Evolutionary conservation across 495 filamentous ascomycete genomes (phyloP).

Genomic region (Podospora australis): DNA sequence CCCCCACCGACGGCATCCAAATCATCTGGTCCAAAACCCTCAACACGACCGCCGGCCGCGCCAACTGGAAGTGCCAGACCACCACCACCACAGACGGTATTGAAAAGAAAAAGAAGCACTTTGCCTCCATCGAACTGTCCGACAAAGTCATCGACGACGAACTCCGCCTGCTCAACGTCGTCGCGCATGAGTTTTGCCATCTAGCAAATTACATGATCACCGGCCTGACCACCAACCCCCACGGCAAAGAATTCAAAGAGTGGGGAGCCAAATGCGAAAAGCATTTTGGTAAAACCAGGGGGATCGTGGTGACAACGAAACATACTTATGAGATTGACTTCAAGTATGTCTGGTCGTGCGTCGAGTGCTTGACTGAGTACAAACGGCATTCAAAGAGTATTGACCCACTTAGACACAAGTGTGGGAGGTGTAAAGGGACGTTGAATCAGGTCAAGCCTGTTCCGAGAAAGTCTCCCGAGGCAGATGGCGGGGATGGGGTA

Average conservation of each 20-base stretch:
- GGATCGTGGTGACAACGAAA: constrained; percentile 73
- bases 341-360: constrained; percentile 83
- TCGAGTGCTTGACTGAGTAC: constrained; percentile 57
- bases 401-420: constrained; percentile 55
- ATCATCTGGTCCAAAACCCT: constrained; percentile 82
- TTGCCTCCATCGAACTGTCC: constrained; percentile 79
- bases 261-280: constrained; percentile 46
- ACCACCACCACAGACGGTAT: constrained; percentile 19
- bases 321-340: constrained; percentile 83
- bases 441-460: constrained; percentile 75
- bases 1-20: constrained; percentile 65
- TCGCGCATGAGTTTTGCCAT: constrained; percentile 96
- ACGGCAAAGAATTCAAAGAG: constrained; percentile 75
- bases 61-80: constrained; percentile 67
- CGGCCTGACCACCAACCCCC: constrained; percentile 59
- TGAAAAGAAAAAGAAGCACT: constrained; percentile 38
- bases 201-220: constrained; percentile 80
- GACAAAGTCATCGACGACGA: constrained; percentile 76
- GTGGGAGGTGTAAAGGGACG: constrained; percentile 60
- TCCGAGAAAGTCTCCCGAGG: constrained; percentile 43
- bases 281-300: constrained; percentile 37
- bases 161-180: constrained; percentile 71
- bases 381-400: constrained; percentile 81
- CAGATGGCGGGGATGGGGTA: not conserved
- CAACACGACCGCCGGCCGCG: constrained; percentile 79